These are phyloP conservation scores for Globisporangium nunn DNA, from an alignment of 352 stramenopile species.

Conservation along the genomic window DNA sequence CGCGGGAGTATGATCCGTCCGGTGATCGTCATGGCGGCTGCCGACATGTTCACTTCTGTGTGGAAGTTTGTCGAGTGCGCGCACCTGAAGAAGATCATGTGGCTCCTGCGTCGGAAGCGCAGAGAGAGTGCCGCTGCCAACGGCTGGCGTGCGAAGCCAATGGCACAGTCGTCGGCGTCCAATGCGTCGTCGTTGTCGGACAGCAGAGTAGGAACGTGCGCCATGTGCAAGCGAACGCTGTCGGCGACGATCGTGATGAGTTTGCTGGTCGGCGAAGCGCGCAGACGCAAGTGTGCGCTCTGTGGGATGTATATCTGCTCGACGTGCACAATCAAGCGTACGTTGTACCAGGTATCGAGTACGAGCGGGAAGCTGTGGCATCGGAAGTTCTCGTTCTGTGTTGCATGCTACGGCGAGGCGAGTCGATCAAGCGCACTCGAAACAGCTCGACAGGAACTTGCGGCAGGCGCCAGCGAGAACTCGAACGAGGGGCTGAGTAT, in stretches of 20 bases:
- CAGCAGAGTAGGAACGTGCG: neutral
- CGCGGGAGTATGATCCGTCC: constrained; percentile 22
- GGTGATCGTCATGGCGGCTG: constrained; percentile 21
- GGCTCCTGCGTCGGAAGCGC: constrained; percentile 2
- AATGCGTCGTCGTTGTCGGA: too few species aligned
- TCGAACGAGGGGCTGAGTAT: neutral
- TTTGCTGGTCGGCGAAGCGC: neutral
- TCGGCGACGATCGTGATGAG: too few species aligned
- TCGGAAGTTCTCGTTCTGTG: constrained; percentile 15
- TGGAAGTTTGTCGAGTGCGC: constrained; percentile 11
- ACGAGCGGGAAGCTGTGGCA: neutral
- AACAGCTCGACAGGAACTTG: too few species aligned
- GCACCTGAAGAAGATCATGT: constrained; percentile 13
- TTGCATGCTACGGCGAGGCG: constrained; percentile 16
- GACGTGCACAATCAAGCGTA: constrained; percentile 5
- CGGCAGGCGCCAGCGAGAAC: too few species aligned
- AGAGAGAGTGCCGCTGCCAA: too few species aligned
- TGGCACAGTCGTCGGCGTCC: too few species aligned
- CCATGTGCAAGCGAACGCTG: neutral
- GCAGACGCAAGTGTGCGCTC: neutral
- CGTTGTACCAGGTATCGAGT: constrained; percentile 2
- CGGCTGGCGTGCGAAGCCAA: too few species aligned
- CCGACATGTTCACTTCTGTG: constrained; percentile 21
- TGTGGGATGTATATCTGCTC: constrained; percentile 6
- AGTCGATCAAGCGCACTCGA: neutral